These are phyloP conservation scores for Balansia obtecta DNA, from an alignment of 2,329 filamentous ascomycete species.

Conservation along the genomic window DNA sequence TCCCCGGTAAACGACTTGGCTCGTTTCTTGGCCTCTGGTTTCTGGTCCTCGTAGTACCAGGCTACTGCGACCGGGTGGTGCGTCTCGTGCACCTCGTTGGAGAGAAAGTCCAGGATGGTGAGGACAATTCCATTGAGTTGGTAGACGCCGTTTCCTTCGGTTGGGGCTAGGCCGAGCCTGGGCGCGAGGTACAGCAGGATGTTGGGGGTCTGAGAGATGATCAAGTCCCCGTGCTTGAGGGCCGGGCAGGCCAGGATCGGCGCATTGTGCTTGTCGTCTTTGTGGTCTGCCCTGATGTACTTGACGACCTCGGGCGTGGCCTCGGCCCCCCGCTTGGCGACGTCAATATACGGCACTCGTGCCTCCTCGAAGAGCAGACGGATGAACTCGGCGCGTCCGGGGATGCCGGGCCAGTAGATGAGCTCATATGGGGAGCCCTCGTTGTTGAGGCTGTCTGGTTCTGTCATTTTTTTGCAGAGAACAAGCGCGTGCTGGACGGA, in stretches of 20 bases:
- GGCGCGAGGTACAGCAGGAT: slow-evolving; percentile 60
- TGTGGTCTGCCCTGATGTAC: slow-evolving; percentile 30
- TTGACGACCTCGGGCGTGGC: slow-evolving; percentile 38
- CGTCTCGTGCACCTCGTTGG: slow-evolving; percentile 60
- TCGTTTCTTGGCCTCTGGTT: slow-evolving; percentile 47
- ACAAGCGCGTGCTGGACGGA: no score
- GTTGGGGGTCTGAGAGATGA: slow-evolving; percentile 58
- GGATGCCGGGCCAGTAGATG: slow-evolving; percentile 59
- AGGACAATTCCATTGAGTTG: slow-evolving; percentile 51
- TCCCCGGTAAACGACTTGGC: slow-evolving; percentile 44
- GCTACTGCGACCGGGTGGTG: slow-evolving; percentile 55
- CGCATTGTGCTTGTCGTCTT: slow-evolving; percentile 44
- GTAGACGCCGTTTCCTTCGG: slow-evolving; percentile 31
- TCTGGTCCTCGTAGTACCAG: slow-evolving; percentile 65
- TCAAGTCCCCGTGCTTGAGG: slow-evolving; percentile 47
- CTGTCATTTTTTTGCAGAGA: slow-evolving; percentile 9
- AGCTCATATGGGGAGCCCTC: slow-evolving; percentile 45
- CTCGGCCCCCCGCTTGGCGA: slow-evolving; percentile 23
- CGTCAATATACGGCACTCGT: slow-evolving; percentile 51
- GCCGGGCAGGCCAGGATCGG: slow-evolving; percentile 56
- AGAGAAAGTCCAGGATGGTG: slow-evolving; percentile 58
- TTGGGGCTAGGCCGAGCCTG: slow-evolving; percentile 41
- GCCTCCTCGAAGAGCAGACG: slow-evolving; percentile 62
- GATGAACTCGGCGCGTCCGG: slow-evolving; percentile 63
- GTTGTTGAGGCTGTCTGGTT: slow-evolving; percentile 19